These are phyloP conservation scores for Paxillus involutus DNA, from an alignment of 768 basidiomycete species.

Conservation along the genomic window DNA sequence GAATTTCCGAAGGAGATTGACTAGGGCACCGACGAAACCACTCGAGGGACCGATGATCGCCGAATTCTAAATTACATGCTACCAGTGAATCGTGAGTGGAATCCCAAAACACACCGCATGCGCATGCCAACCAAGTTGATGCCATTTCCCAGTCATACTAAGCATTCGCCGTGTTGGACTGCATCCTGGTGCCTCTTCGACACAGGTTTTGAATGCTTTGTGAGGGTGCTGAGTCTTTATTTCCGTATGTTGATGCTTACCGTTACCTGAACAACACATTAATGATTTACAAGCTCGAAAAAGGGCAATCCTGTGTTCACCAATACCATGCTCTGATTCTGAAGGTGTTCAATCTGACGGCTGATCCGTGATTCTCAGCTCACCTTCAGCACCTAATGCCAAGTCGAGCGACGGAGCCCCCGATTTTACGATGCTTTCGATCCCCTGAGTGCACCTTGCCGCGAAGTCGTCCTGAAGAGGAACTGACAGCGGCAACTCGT, in stretches of 20 bases:
- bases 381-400: background rate
- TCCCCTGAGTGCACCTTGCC: background rate
- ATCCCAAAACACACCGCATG: background rate
- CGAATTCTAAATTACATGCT: background rate
- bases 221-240: background rate
- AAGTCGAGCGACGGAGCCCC: background rate
- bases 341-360: too few species aligned
- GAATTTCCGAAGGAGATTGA: slow-evolving; percentile 9
- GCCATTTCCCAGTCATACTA: background rate
- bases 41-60: background rate
- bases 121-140: background rate
- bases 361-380: background rate
- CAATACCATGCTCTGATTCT: too few species aligned
- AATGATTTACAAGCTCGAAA: background rate
- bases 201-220: background rate
- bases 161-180: too few species aligned
- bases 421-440: background rate
- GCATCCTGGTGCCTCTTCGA: background rate
- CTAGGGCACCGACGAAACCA: slow-evolving; percentile 2
- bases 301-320: background rate
- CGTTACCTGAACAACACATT: background rate
- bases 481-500: slow-evolving; percentile 4
- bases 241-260: background rate
- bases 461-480: slow-evolving; percentile 14
- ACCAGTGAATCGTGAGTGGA: background rate